A percentile compares a stretch with the other conserved stretches of the same genome.
Conservation (phyloP, 2,329 filamentous ascomycete species). For the Fragosphaeria purpurea region DNA sequence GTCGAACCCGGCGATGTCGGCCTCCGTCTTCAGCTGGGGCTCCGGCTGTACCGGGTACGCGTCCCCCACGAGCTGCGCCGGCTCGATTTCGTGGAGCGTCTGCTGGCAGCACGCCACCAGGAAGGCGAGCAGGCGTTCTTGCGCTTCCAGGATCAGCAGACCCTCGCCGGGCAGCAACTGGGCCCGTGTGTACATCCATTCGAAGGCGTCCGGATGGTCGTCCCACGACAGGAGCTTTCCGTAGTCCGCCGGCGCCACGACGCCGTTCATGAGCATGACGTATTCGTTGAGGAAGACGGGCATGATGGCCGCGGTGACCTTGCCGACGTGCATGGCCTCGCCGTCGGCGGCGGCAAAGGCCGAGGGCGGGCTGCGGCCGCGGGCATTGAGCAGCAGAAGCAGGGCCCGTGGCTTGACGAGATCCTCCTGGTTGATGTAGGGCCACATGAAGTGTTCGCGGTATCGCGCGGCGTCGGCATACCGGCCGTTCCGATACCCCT, state of each 20-base stretch:
- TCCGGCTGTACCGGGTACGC: constrained; percentile 26
- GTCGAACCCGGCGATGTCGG: constrained; percentile 21
- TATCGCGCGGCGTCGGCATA: constrained; percentile 17
- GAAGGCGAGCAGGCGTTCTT: constrained; percentile 36
- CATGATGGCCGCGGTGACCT: constrained; percentile 15
- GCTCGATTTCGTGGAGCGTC: constrained; percentile 41
- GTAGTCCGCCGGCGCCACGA: constrained; percentile 20
- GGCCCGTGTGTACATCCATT: constrained; percentile 24
- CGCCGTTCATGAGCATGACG: constrained; percentile 25
- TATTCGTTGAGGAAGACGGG: constrained; percentile 20
- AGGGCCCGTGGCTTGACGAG: constrained; percentile 32
- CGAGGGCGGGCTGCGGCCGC: constrained; percentile 35
- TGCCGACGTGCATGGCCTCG: constrained; percentile 22
- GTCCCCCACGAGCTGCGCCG: constrained; percentile 18
- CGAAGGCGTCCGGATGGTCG: constrained; percentile 25
- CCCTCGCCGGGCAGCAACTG: constrained; percentile 36
- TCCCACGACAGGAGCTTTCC: constrained; percentile 26
- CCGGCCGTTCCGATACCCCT: neutral
- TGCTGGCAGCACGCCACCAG: constrained; percentile 35
- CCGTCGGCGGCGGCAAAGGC: constrained; percentile 37
- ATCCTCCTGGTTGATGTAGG: constrained; percentile 49
- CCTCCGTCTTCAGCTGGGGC: constrained; percentile 22
- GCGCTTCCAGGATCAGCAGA: constrained; percentile 39
- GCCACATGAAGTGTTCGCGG: constrained; percentile 27
- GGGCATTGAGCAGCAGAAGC: constrained; percentile 40